Evolutionary conservation across 176 grass and related monocot species (phyloP), one percentile per base, ranked within the genome.

Genomic region (Aegilops tauschii): DNA sequence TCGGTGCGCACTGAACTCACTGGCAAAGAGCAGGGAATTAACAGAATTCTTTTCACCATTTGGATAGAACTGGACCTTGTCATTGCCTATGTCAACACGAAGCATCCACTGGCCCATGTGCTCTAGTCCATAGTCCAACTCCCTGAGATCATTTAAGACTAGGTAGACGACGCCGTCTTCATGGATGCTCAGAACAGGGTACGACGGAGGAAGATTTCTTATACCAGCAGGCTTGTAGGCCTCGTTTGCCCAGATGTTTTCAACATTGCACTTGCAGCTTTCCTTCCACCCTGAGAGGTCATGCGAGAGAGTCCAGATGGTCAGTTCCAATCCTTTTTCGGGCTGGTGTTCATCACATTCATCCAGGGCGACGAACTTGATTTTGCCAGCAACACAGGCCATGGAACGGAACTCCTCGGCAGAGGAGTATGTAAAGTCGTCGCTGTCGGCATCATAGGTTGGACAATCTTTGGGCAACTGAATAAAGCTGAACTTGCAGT

Each of bases 341-440:
- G 25, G 1, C 5, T 1, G 34, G 42, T 9, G 5, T 27, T 77
- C 30, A 12, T 54, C 42, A 32, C 4, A 27, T 13, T 34, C 73
- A 14, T 56, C 73, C 12, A 78, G 12, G 73, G 44, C 1, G 30
- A 85, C 44, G 9, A 85, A 18, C 62, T 77, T 78, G 83, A 85
- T 77, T 21, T 14, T 1, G 30, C 61, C 73, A 31, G 1, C 30
- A 3, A 77, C 31, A 11, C 29, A 66, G 61, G 20, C 61, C 5
- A 27, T 65, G 20, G 44, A 68, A 29, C 42, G 73, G 14, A 10
- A 39, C 37, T 64, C 70, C 27, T 5, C 5, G 18, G 18, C 50
- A 12, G 5, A 5, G 12, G 5, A 4, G 50, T 56, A 23, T 61
- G 20, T 10, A 63, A 11, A 12, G 23, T 12, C 1, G 58, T 20